These are phyloP conservation scores for Coccinonectria pachysandricola DNA, from an alignment of 2,329 filamentous ascomycete genomes.

Conservation along the genomic window DNA sequence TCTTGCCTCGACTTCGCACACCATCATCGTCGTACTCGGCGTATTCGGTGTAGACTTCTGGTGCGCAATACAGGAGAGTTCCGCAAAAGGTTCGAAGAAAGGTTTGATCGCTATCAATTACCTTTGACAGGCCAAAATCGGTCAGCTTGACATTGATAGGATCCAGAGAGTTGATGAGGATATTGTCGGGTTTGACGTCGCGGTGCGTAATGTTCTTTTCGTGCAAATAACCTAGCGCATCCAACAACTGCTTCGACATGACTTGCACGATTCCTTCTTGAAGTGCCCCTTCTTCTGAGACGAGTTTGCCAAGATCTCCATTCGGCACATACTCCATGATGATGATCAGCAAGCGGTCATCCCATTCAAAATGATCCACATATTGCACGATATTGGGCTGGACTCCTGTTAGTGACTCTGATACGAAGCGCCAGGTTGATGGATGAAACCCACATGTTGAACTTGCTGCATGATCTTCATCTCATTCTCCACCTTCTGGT, in stretches of 20 bases:
- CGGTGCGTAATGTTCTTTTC: slow-evolving; percentile 84
- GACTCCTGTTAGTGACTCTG: slow-evolving; percentile 6
- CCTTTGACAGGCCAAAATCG: slow-evolving; percentile 94
- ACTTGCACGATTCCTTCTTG: slow-evolving; percentile 57
- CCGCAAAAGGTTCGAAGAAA: slow-evolving; percentile 96
- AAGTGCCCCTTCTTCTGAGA: slow-evolving; percentile 52
- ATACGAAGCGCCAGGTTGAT: slow-evolving; percentile 2
- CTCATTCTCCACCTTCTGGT: slow-evolving; percentile 91
- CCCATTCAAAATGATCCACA: slow-evolving; percentile 77
- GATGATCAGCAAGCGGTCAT: slow-evolving; percentile 79
- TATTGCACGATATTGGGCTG: slow-evolving; percentile 86
- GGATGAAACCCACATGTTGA: slow-evolving; percentile 54
- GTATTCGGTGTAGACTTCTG: slow-evolving; percentile 81
- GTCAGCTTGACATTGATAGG: slow-evolving; percentile 84
- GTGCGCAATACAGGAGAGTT: slow-evolving; percentile 89
- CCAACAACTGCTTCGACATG: slow-evolving; percentile 67
- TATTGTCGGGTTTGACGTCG: slow-evolving; percentile 99
- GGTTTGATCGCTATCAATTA: slow-evolving; percentile 79
- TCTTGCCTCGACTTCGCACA: slow-evolving; percentile 52
- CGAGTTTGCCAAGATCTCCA: slow-evolving; percentile 71
- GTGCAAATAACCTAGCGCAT: slow-evolving; percentile 80
- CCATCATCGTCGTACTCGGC: slow-evolving; percentile 58
- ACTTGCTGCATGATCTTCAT: slow-evolving; percentile 90
- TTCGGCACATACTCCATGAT: slow-evolving; percentile 87
- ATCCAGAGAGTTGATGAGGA: slow-evolving; percentile 63